Evolutionary conservation across 2,329 filamentous ascomycete genomes (phyloP), one percentile per base, ranked within the genome.

Genomic region (Penicillium thymicola): DNA sequence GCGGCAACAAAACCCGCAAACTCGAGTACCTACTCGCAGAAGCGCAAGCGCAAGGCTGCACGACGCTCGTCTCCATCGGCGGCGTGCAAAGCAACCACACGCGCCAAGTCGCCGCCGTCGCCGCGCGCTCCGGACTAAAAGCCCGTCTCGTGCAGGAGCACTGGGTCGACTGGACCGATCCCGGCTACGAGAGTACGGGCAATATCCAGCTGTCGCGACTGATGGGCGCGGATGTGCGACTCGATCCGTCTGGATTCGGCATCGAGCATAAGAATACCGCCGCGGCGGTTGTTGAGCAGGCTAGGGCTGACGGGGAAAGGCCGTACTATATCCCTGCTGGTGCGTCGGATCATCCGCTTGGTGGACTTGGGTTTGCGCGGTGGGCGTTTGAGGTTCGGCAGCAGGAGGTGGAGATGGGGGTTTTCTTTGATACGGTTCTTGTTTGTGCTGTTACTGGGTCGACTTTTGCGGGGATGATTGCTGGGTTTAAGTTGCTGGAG

Each of bases 281-380:
- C 4, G 77, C 79, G 48, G 71, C 77, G 1, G 75, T 88, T 4
- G 78, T 80, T 41, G 73, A 80, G 14, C 82, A 86, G 65, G 79
- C 86, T 16, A 72, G 76, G 55, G 69, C 65, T 0, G 68, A 68
- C 1, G 87, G 85, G 0, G 79, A 81, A 37, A 85, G 82, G 69
- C 85, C 87, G 0, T 90, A 89, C 67, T 88, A 87, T 67, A 89
- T 90, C 61, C 88, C 88, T 4, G 86, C 87, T 0, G 87, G 87
- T 0, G 87, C 87, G 1, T 87, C 84, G 0, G 86, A 89, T 68
- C 87, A 90, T 68, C 85, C 85, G 0, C 77, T 89, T 0, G 87
- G 88, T 3, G 88, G 87, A 0, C 70, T 90, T 16, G 87, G 88
- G 0, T 90, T 89, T 65, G 86, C 86, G 8, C 77, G 86, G 2